Evolutionary conservation across 1,284 basidiomycete genomes (phyloP).

Genomic region (Ganoderma multipileum): DNA sequence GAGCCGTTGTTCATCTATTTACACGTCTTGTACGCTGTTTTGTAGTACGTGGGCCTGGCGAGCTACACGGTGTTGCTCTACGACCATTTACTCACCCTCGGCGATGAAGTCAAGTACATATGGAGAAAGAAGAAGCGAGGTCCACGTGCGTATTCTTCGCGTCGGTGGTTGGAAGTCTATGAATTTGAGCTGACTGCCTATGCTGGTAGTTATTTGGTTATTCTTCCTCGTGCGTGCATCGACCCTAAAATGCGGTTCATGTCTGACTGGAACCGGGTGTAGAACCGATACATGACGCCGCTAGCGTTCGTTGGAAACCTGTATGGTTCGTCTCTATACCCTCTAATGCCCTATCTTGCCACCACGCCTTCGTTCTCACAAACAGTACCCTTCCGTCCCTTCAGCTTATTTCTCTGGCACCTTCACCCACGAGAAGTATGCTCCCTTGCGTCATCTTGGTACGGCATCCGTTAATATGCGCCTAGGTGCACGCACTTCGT

Average conservation of each 20-base stretch:
- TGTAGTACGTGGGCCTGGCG: constrained; percentile 55
- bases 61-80: constrained; percentile 54
- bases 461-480: background rate
- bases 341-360: background rate
- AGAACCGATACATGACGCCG: constrained; percentile 60
- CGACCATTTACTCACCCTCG: constrained; percentile 57
- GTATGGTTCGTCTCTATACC: constrained; percentile 42
- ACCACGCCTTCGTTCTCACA: background rate
- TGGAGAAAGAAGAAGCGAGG: constrained; percentile 56
- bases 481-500: constrained; percentile 54
- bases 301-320: constrained; percentile 57
- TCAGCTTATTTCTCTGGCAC: constrained; percentile 52
- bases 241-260: background rate
- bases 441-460: background rate
- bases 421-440: constrained; percentile 48
- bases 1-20: too few species aligned
- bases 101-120: constrained; percentile 56
- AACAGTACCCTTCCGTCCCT: background rate
- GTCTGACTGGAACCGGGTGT: background rate
- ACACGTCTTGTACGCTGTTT: background rate
- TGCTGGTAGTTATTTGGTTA: constrained; percentile 49
- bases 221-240: constrained; percentile 51
- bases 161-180: background rate
- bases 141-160: constrained; percentile 16
- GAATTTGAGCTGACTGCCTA: background rate